Conservation (phyloP, 2,329 filamentous ascomycete species). For the Coniochaeta sp. region DNA sequence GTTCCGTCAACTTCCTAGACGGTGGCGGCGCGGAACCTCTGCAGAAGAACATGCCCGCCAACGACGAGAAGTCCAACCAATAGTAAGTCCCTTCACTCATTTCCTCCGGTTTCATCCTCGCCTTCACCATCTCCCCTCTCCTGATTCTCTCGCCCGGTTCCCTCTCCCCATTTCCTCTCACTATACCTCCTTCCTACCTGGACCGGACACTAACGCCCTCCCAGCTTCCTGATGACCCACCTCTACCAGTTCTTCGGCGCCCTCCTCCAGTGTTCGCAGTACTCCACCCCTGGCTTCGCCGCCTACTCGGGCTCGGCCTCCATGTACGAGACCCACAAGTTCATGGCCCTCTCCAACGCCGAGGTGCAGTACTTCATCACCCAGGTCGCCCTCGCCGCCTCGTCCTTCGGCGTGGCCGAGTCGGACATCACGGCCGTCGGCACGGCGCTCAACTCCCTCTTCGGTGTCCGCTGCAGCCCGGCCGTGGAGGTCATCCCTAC, state of each 20-base stretch:
- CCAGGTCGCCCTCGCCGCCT: slow-evolving; percentile 47
- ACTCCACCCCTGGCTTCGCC: slow-evolving; percentile 41
- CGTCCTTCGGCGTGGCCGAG: slow-evolving; percentile 51
- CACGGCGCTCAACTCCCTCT: slow-evolving; percentile 38
- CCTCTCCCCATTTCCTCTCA: not conserved
- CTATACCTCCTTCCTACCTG: not conserved
- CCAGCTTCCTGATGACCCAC: slow-evolving; percentile 50
- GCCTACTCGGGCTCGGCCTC: slow-evolving; percentile 38
- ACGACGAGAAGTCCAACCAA: slow-evolving; percentile 43
- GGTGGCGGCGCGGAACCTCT: slow-evolving; percentile 49
- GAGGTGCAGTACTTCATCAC: slow-evolving; percentile 53
- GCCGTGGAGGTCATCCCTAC: slow-evolving; percentile 34
- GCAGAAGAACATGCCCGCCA: slow-evolving; percentile 47
- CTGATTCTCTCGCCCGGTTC: too few relatives aligned
- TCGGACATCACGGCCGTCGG: slow-evolving; percentile 44
- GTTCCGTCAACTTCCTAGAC: slow-evolving; percentile 54
- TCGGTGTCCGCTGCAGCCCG: slow-evolving; percentile 44
- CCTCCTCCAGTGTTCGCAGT: slow-evolving; percentile 46
- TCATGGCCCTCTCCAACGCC: slow-evolving; percentile 46
- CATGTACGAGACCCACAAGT: slow-evolving; percentile 50
- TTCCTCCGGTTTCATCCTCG: not conserved
- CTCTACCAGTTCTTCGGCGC: slow-evolving; percentile 56
- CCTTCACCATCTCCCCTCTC: not conserved
- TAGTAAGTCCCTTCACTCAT: slow-evolving; percentile 34
- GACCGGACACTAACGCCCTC: slow-evolving; percentile 2